Percentiles rank a stretch among this genome's conserved stretches.
These are phyloP conservation scores for Sarcodon aspratus DNA, from an alignment of 768 basidiomycete species.

Conservation along the genomic window DNA sequence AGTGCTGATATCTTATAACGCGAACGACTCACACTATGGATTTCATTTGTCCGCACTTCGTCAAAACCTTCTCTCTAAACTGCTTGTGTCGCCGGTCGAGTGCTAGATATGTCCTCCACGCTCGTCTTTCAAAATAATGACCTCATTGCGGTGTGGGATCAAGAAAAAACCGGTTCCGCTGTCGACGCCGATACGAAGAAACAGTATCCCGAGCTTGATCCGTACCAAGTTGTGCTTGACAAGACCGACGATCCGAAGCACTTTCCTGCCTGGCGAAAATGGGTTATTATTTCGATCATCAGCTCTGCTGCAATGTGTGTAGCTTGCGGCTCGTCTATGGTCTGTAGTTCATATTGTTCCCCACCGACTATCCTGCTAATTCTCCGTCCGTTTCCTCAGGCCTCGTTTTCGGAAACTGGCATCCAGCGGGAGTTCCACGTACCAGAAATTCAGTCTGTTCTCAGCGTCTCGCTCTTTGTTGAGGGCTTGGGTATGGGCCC, in stretches of 20 bases:
- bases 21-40: too few species aligned
- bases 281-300: constrained; percentile 11
- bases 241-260: constrained; percentile 12
- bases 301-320: constrained; percentile 11
- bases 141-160: too few species aligned
- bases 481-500: constrained; percentile 20
- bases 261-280: constrained; percentile 7
- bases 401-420: constrained; percentile 25
- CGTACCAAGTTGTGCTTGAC: constrained; percentile 3
- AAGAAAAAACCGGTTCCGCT: too few species aligned
- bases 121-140: too few species aligned
- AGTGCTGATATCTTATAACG: too few species aligned
- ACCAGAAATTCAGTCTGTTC: constrained; percentile 25
- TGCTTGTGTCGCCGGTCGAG: too few species aligned
- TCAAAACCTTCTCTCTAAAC: too few species aligned
- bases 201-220: too few species aligned
- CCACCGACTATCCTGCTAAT: background rate
- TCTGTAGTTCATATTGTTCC: background rate
- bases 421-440: constrained; percentile 25
- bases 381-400: constrained; percentile 7
- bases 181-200: too few species aligned
- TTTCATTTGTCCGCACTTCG: too few species aligned
- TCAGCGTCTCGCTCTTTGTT: constrained; percentile 30
- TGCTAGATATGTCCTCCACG: too few species aligned
- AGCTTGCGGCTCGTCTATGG: constrained; percentile 15